phyloP scores from a whole-genome alignment of 345 rosid species.

The Pistacia vera region DNA sequence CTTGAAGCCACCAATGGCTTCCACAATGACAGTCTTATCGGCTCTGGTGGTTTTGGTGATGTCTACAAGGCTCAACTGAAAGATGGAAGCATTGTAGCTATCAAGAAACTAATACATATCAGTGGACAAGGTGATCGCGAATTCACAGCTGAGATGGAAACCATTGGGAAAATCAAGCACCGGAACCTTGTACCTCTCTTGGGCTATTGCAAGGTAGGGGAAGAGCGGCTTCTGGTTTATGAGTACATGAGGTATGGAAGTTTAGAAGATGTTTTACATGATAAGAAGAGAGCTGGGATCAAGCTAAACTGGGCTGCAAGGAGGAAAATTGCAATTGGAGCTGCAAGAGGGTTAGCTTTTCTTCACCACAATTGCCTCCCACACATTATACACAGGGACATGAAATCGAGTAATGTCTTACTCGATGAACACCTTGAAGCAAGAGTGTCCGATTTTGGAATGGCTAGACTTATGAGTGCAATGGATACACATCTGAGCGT shows the following conservation, averaged over 20 bases:
- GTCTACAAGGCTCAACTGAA: constrained; percentile 88
- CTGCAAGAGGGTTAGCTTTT: constrained; percentile 89
- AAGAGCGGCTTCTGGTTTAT: constrained; percentile 89
- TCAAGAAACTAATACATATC: constrained; percentile 77
- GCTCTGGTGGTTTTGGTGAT: constrained; percentile 97
- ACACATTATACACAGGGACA: constrained; percentile 91
- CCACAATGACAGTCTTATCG: constrained; percentile 80
- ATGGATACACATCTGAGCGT: constrained; percentile 96
- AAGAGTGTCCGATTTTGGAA: constrained; percentile 94
- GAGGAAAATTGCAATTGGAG: constrained; percentile 84
- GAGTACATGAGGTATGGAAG: constrained; percentile 97
- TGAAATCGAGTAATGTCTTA: constrained; percentile 97
- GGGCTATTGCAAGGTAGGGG: constrained; percentile 90
- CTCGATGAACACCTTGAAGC: constrained; percentile 89
- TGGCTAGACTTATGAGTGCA: constrained; percentile 90
- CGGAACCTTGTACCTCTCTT: constrained; percentile 88
- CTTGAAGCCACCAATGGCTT: constrained; percentile 91
- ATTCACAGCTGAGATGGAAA: constrained; percentile 97
- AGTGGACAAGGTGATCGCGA: constrained; percentile 98
- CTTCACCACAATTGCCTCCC: constrained; percentile 93
- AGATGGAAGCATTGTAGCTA: constrained; percentile 88
- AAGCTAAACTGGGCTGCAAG: constrained; percentile 79
- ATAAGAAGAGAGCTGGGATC: constrained; percentile 67
- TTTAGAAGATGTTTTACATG: constrained; percentile 86
- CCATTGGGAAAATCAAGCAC: constrained; percentile 96